A percentile compares a stretch with the other conserved stretches of the same genome.
Evolutionary conservation across 768 basidiomycete species (phyloP).

Genomic region (Xerocomus brunneocitrinus): DNA sequence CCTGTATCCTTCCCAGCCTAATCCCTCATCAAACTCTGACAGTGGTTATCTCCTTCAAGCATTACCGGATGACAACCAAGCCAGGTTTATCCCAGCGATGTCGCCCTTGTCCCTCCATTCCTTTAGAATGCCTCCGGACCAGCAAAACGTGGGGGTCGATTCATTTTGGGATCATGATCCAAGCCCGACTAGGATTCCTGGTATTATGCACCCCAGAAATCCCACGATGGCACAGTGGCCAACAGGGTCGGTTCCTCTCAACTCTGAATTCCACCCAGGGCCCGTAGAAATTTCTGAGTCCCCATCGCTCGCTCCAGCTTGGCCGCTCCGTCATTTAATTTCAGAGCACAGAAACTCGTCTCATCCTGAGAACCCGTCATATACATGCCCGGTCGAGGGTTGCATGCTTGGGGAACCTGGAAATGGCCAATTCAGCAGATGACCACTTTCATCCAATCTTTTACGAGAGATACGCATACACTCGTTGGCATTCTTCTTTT

Average conservation of each 20-base stretch:
- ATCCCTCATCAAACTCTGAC: background rate
- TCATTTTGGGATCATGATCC: slow-evolving; percentile 3
- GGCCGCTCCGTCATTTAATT: background rate
- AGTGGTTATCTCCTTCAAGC: background rate
- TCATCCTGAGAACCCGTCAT: background rate
- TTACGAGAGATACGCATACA: background rate
- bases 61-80: slow-evolving; percentile 3
- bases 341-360: slow-evolving; percentile 4
- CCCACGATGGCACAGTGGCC: slow-evolving; percentile 3
- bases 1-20: background rate
- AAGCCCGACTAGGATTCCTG: background rate
- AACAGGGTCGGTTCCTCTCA: background rate
- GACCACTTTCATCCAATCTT: background rate
- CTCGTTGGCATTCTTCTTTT: background rate
- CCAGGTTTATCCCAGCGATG: background rate
- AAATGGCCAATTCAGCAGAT: background rate
- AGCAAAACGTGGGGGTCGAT: slow-evolving; percentile 1
- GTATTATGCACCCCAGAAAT: background rate
- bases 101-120: background rate
- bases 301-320: background rate
- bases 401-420: slow-evolving; percentile 2
- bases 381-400: slow-evolving; percentile 2
- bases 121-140: background rate
- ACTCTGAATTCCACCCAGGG: background rate
- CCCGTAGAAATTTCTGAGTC: background rate